These are phyloP conservation scores for Tremella fuciformis DNA, from an alignment of 768 basidiomycete species.

Conservation along the genomic window DNA sequence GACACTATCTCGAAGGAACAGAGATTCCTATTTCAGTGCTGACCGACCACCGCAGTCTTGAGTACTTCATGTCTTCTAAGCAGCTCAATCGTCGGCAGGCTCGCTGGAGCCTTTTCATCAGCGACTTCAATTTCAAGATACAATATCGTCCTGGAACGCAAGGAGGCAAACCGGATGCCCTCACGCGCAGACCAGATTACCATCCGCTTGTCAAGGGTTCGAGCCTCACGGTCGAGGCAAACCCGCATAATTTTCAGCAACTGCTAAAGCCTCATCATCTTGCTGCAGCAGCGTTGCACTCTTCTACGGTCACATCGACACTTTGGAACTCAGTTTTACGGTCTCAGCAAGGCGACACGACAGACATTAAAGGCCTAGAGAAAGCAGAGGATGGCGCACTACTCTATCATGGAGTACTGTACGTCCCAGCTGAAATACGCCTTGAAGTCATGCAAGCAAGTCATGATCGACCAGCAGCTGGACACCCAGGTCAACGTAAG, in stretches of 20 bases:
- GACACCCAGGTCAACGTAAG: slow-evolving; percentile 46
- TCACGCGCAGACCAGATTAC: slow-evolving; percentile 19
- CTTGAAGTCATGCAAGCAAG: slow-evolving; percentile 1
- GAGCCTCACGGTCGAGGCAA: not conserved
- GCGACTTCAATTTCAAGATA: slow-evolving; percentile 19
- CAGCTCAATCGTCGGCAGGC: slow-evolving; percentile 56
- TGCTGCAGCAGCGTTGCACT: not conserved
- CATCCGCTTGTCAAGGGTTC: slow-evolving; percentile 5
- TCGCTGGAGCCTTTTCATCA: slow-evolving; percentile 50
- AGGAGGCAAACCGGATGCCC: slow-evolving; percentile 15
- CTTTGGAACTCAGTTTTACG: not conserved
- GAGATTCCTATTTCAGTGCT: not conserved
- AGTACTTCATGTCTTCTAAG: slow-evolving; percentile 14
- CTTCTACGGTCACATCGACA: slow-evolving; percentile 4
- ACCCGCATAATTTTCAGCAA: slow-evolving; percentile 3
- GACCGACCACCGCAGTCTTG: slow-evolving; percentile 12
- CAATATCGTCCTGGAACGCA: slow-evolving; percentile 15
- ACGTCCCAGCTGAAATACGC: slow-evolving; percentile 2
- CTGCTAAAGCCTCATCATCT: not conserved
- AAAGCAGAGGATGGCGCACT: slow-evolving; percentile 2
- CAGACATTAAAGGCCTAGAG: not conserved
- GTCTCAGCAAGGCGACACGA: not conserved
- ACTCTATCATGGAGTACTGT: slow-evolving; percentile 5
- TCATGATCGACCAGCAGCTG: slow-evolving; percentile 39
- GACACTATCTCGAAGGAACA: slow-evolving; percentile 17